Base-by-base conservation (phyloP, 441 rosid species). In the Capsella rubella region DNA sequence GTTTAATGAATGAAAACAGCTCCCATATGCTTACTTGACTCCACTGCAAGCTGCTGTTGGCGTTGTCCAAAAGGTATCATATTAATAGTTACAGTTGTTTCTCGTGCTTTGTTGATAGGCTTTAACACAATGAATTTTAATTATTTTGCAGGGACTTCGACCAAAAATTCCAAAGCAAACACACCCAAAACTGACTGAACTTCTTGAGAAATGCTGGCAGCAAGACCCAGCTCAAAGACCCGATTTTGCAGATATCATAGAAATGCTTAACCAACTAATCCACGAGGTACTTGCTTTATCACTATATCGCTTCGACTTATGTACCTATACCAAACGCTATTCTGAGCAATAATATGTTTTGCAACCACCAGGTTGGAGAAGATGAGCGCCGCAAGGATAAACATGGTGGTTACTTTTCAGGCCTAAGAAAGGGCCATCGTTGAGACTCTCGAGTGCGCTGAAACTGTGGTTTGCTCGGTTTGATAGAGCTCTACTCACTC, bases 21-120 rank as follows among this genome's bases (percentile, higher is more conserved):
- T 93, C 34, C 96, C 98, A 35, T 93, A 96, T 72, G 58, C 93
- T 9, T 69, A 73, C 82, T 70, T 91, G 74, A 90, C 97, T 70
- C 99, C 97, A 58, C 75, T 96, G 74, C 98, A 93, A 86, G 97
- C 98, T 42, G 98, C 99, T 40, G 94, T 91, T 8, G 97, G 98
- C 15, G 98, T 93, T 74, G 98, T 93, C 77, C 98, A 91, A 81
- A 93, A 89, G 95, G 98, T 91, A 81, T 47, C 35, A 43, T 58
- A 31, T 40, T 12, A 58, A 14, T 34, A 11, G n/a, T 39, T 10
- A 6, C 14, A 2, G 18, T 7, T 42, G 8, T 46, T 57, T 32
- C 37, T 34, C 14, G 7, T 43, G 8, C 29, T 52, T 65, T 6
- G 18, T 53, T 11, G 18, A 50, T 16, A 29, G 40, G 35, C 55